Base-by-base conservation (phyloP, 495 filamentous ascomycete species). In the Diplogelasinospora grovesii region DNA sequence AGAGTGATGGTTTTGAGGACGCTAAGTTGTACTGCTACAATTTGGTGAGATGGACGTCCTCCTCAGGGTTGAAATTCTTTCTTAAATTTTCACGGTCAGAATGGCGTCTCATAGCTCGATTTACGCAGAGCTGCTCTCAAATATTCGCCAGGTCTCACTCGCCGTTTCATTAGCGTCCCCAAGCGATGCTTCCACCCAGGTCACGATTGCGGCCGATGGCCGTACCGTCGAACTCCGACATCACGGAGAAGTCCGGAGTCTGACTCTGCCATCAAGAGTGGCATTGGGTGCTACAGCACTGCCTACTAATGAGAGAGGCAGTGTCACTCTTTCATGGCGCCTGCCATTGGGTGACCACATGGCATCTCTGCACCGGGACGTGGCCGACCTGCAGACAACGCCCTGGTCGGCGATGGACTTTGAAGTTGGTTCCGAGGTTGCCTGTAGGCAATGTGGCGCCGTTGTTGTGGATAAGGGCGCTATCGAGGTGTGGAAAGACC, bases 71-170 rank as follows among this genome's bases (percentile, higher is more conserved):
- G n/a, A n/a, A n/a, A n/a, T n/a, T n/a, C n/a, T n/a, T n/a, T n/a
- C n/a, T n/a, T n/a, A n/a, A n/a, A n/a, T n/a, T n/a, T n/a, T n/a
- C 10, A 8, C 4, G 11, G 9, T 18, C n/a, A 15, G 26, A 21
- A 57, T 61, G 56, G 49, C 36, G 29, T 38, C 30, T n/a, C 21
- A 43, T 3, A 30, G 25, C 11, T 29, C 22, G 5, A 68, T 95
- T 14, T 89, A 96, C 55, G 87, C 89, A 11, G 92, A 98, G 69
- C 75, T 92, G 0, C 73, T 96, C 4, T 70, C 79, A 43, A 87
- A 95, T 54, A 93, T 98, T 49, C 80, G 82, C 9, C 85, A 89
- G 59, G 72, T 94, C 30, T 85, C 84, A 3, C 64, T 94, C 14
- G 82, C 80, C 43, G 78, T 81, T 4, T 79, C 80, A 0, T 67